phyloP scores from a whole-genome alignment of 2,329 filamentous ascomycete species.

The Sporothrix curviconia region DNA sequence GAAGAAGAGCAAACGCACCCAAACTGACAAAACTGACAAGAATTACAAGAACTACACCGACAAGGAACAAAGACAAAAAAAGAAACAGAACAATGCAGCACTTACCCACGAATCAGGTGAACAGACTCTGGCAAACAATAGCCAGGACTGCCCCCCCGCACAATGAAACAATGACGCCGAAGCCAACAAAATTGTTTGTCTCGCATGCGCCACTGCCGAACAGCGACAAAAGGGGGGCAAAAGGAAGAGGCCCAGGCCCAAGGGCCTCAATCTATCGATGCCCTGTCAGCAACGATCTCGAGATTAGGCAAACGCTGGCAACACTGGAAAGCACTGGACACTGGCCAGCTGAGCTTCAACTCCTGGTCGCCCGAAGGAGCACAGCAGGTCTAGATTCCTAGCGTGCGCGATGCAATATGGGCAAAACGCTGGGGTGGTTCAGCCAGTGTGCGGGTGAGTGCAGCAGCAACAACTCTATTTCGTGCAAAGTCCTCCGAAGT shows the following conservation, averaged over 20 bases:
- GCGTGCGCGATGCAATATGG: not conserved
- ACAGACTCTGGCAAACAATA: not conserved
- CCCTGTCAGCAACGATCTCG: not conserved
- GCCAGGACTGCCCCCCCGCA: not conserved
- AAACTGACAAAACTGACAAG: not conserved
- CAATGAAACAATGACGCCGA: not conserved
- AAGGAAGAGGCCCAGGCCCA: not conserved
- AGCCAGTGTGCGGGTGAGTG: constrained; percentile 8
- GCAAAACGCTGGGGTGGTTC: not conserved
- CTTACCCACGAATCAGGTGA: not conserved
- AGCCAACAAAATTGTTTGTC: not conserved
- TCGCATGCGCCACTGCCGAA: not conserved
- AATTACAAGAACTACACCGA: not conserved
- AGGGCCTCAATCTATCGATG: not conserved
- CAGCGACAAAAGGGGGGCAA: not conserved
- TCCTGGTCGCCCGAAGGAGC: not conserved
- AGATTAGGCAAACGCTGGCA: not conserved
- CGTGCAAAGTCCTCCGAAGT: not conserved
- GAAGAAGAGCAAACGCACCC: not conserved
- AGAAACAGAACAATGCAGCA: not conserved
- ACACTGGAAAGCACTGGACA: not conserved
- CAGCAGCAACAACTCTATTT: constrained; percentile 6
- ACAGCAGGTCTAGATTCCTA: not conserved
- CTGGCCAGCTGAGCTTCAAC: not conserved
- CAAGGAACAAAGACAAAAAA: not conserved